Conservation (phyloP, 768 basidiomycete genomes). For the Ephemerocybe angulata region DNA sequence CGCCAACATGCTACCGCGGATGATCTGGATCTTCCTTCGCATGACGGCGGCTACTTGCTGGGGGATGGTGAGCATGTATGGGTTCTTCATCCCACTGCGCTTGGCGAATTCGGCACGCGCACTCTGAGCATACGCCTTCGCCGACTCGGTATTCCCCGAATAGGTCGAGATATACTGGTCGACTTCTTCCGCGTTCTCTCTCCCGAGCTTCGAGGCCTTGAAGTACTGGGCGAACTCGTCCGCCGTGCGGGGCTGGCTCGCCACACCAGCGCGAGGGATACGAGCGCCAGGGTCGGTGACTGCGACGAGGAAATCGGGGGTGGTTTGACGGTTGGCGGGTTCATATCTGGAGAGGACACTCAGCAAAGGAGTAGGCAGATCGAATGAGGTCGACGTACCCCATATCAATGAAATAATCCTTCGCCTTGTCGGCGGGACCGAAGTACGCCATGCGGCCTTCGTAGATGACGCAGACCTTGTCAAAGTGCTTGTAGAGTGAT, state of each 20-base stretch:
- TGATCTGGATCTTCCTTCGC: slow-evolving; percentile 41
- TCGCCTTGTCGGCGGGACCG: slow-evolving; percentile 61
- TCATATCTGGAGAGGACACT: slow-evolving; percentile 35
- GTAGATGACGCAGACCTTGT: slow-evolving; percentile 78
- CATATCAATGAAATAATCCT: slow-evolving; percentile 54
- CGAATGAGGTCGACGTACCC: slow-evolving; percentile 12
- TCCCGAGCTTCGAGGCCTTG: slow-evolving; percentile 34
- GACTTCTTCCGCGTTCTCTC: slow-evolving; percentile 43
- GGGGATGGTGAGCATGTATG: slow-evolving; percentile 41
- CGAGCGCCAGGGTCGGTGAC: slow-evolving; percentile 63
- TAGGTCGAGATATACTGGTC: slow-evolving; percentile 40
- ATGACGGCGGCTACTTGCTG: slow-evolving; percentile 47
- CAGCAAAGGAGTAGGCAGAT: not conserved
- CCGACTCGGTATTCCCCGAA: slow-evolving; percentile 42
- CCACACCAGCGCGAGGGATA: slow-evolving; percentile 40
- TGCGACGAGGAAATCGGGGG: slow-evolving; percentile 59
- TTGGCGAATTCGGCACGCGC: slow-evolving; percentile 50
- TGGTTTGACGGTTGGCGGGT: slow-evolving; percentile 62
- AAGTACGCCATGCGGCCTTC: slow-evolving; percentile 74
- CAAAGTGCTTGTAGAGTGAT: slow-evolving; percentile 59
- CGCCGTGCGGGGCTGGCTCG: slow-evolving; percentile 48
- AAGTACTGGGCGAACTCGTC: slow-evolving; percentile 55
- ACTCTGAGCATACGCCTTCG: slow-evolving; percentile 42
- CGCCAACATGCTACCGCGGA: slow-evolving; percentile 36
- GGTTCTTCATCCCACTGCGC: slow-evolving; percentile 34